Evolutionary conservation across 192 early-diverging fungal genomes (phyloP).

Genomic region (Endogone sp.): DNA sequence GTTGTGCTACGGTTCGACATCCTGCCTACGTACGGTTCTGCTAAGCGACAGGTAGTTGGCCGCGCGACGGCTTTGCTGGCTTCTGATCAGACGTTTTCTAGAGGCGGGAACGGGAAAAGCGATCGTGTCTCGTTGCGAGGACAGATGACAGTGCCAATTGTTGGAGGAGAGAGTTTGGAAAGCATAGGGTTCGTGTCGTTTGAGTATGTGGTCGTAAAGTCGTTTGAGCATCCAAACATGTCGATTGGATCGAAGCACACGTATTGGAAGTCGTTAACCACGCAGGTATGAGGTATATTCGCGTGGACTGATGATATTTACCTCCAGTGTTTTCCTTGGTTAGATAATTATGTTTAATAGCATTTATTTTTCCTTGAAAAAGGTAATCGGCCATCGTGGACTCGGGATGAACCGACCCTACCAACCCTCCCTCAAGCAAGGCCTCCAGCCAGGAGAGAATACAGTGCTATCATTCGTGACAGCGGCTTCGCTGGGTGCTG

Average conservation of each 20-base stretch:
- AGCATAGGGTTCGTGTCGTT: conserved; percentile 53
- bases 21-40: conserved; percentile 48
- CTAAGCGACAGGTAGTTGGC: conserved; percentile 42
- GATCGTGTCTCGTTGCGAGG: conserved; percentile 35
- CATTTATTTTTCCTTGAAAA: too few species aligned
- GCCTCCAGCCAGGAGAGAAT: conserved; percentile 89
- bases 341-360: too few species aligned
- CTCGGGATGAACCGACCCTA: conserved; percentile 71
- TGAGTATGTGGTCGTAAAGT: conserved; percentile 60
- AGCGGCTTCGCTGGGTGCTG: conserved; percentile 77
- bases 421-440: conserved; percentile 27
- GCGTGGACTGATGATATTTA: too few species aligned
- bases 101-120: conserved; percentile 6
- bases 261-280: conserved; percentile 56
- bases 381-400: conserved; percentile 88
- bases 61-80: conserved; percentile 53
- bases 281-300: conserved; percentile 35
- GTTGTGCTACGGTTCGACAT: conserved; percentile 55
- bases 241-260: conserved; percentile 47
- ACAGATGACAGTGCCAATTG: conserved; percentile 54
- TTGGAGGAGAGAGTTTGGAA: conserved; percentile 40
- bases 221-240: conserved; percentile 59
- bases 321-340: too few species aligned
- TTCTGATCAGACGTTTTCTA: conserved; percentile 39
- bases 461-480: conserved; percentile 83